phyloP scores from a whole-genome alignment of 768 basidiomycete species.

The Tricholoma terreum region DNA sequence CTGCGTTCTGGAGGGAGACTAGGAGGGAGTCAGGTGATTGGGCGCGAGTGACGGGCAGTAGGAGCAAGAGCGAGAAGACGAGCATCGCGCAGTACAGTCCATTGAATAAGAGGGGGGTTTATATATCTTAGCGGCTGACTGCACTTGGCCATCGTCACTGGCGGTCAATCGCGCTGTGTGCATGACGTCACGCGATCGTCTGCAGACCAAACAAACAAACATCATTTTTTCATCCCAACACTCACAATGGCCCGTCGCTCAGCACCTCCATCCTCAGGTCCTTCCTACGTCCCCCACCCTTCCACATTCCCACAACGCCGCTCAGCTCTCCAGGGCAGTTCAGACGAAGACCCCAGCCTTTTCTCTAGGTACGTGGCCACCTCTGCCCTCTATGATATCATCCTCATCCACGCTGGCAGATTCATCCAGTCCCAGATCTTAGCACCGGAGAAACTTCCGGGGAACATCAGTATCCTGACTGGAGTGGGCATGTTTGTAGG shows the following conservation, averaged over 20 bases:
- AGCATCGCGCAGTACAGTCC: too few species aligned
- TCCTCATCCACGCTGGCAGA: conserved; percentile 17
- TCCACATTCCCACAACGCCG: conserved; percentile 26
- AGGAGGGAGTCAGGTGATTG: too few species aligned
- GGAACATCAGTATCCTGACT: conserved; percentile 69
- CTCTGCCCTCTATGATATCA: conserved; percentile 24
- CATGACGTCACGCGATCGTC: too few species aligned
- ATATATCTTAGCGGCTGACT: too few species aligned
- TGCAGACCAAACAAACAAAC: too few species aligned
- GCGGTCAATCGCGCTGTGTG: too few species aligned
- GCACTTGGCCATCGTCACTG: too few species aligned
- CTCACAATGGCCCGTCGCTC: conserved; percentile 72
- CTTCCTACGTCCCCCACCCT: conserved; percentile 53
- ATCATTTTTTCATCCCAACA: too few species aligned
- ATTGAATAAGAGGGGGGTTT: too few species aligned
- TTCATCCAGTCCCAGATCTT: conserved; percentile 63
- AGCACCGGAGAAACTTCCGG: conserved; percentile 69
- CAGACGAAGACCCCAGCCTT: conserved; percentile 67
- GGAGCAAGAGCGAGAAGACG: too few species aligned
- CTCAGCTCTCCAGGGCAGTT: conserved; percentile 47
- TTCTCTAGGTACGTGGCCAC: conserved; percentile 41
- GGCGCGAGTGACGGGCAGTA: too few species aligned
- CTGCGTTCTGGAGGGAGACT: too few species aligned
- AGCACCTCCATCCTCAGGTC: conserved; percentile 49
- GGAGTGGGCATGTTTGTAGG: conserved; percentile 66